Evolutionary conservation across 164 flowering plant species (phyloP), one percentile per base, ranked within the genome.

Genomic region (Cinnamomum micranthum): DNA sequence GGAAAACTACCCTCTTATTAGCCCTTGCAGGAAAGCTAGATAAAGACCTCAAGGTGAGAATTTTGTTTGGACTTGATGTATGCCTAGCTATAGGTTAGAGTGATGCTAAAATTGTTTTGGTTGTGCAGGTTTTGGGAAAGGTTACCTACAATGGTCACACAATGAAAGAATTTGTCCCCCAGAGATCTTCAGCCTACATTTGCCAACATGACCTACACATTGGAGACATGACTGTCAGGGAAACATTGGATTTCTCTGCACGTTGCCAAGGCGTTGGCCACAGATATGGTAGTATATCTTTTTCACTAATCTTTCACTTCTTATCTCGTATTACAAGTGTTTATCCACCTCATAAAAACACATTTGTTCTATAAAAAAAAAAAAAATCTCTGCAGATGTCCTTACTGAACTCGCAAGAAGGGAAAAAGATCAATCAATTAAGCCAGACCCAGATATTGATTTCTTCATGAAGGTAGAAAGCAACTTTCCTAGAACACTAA

Each of bases 11-110:
- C 10, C 77, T 82, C 33, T 77, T 82, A 72, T 65, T 73, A 73
- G 87, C 87, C 23, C 77, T 85, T 14, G 80, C 85, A 0, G 87
- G 85, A 50, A 87, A 84, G 74, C 88, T 87, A 62, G 83, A 77
- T 66, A 41, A 74, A 19, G 73, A 74, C 72, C 80, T 89, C 3
- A 82, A 84, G 89, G 92, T 89, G 58, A 63, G 17, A 12, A 23
- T 24, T 59, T 31, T 15, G 23, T 62, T 65, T 65, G 31, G 3
- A 25, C 31, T 65, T 23, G 24, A 65, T 25, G 28, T 65, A 24
- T 65, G 68, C 27, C 17, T 10, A 65, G 47, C 47, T 65, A 65
- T 65, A 4, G 15, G 50, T 2, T 28, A 33, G 51, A 68, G n/a
- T 27, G 19, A 27, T 19, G 3, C 15, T 15, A 68, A 68, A 28